Base-by-base conservation (phyloP, 768 basidiomycete genomes). In the Macrocybe gigantea region DNA sequence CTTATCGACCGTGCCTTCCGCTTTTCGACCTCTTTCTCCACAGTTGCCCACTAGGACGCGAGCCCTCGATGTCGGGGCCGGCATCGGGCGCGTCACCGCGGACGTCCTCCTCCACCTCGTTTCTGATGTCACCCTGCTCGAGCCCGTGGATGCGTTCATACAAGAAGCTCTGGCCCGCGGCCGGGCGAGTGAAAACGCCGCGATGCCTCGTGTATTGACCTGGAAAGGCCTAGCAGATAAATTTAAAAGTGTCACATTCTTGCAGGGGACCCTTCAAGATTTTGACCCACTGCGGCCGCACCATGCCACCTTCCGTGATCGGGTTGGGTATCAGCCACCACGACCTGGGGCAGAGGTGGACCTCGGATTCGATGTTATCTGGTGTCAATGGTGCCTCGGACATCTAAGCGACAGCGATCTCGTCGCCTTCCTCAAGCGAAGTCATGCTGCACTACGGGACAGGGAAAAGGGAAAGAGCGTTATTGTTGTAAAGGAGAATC, bases 341-440 rank as follows among this genome's bases (percentile, higher is more conserved):
- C 65, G 67, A 22, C 70, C 70, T 29, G 58, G 60, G 35, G 67
- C 69, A 33, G 80, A 77, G 44, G 78, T 78, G 33, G 61, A 70
- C n/a, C 67, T 72, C 38, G 79, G 78, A 1, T 97, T 93, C 65
- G 95, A 99, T 64, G 78, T 93, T 45, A 78, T 95, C 49, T 93
- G 91, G 94, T 91, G 90, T 58, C 95, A 99, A 64, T 98, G 95
- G 95, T 95, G 94, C 69, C 75, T 97, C 11, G 89, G 91, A 2
- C 89, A 94, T 69, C 73, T 96, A 49, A 78, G 73, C 47, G 83
- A 94, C 60, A 59, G 61, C 6, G 88, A 95, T 61, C 77, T 97
- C 15, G 75, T 91, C 29, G 63, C 68, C 2, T 97, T 97, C 68
- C 74, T 97, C 54, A 69, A 73, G 54, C 72, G 82, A 41, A 75